phyloP scores from a whole-genome alignment of 2,329 filamentous ascomycete genomes.

The Diaporthe sp. region DNA sequence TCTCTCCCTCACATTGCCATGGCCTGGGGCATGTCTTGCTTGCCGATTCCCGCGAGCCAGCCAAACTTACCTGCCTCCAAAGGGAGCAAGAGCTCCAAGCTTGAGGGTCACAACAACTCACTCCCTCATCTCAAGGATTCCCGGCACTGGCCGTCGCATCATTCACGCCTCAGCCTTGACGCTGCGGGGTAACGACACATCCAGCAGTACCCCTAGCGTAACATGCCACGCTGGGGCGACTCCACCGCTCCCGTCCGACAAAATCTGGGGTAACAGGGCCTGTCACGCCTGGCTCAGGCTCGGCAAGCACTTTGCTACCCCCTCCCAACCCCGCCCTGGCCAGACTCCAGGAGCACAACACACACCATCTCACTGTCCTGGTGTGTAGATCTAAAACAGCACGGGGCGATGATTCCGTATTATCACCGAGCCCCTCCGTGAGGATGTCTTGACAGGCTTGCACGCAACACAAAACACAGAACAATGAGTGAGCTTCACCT shows the following conservation, averaged over 20 bases:
- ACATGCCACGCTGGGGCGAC: constrained; percentile 17
- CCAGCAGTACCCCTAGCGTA: constrained; percentile 5
- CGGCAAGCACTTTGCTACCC: not conserved
- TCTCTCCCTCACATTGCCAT: not conserved
- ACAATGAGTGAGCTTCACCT: not conserved
- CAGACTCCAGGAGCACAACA: not conserved
- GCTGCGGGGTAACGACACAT: constrained; percentile 18
- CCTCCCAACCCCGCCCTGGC: not conserved
- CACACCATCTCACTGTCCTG: not conserved
- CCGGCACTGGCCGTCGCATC: constrained; percentile 3
- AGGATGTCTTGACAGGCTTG: not conserved
- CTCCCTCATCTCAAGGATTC: not conserved
- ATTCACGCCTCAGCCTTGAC: constrained; percentile 9
- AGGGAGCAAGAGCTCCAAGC: not conserved
- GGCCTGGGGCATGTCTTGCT: constrained; percentile 11
- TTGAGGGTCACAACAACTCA: not conserved
- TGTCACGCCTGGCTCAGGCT: not conserved
- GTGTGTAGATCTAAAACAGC: not conserved
- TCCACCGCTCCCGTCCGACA: constrained; percentile 29
- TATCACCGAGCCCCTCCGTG: constrained; percentile 11
- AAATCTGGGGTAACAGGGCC: constrained; percentile 29
- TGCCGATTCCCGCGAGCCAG: not conserved
- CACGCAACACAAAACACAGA: not conserved
- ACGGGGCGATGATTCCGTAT: constrained; percentile 4
- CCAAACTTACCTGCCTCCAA: not conserved